These are phyloP conservation scores for Alternaria arborescens DNA, from an alignment of 2,329 filamentous ascomycete species.

Conservation along the genomic window DNA sequence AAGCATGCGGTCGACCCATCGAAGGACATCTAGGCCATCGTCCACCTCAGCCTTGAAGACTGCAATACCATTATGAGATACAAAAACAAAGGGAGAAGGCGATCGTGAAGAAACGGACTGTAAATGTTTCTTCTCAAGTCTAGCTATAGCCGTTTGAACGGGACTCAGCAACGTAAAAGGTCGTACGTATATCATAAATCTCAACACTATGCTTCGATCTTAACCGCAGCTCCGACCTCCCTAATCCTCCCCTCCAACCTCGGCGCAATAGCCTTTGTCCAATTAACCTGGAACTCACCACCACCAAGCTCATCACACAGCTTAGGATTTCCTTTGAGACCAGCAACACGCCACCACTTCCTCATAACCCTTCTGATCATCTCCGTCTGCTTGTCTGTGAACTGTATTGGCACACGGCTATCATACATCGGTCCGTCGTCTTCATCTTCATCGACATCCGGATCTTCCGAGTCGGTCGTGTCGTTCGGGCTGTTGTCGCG, in stretches of 20 bases:
- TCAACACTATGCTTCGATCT: background rate
- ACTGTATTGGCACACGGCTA: slow-evolving; percentile 55
- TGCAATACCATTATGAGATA: slow-evolving; percentile 55
- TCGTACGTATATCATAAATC: background rate
- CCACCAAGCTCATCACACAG: slow-evolving; percentile 66
- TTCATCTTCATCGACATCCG: slow-evolving; percentile 51
- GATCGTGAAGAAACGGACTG: too few species aligned
- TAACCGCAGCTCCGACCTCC: slow-evolving; percentile 28
- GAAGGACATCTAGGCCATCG: slow-evolving; percentile 95
- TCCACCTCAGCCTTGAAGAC: slow-evolving; percentile 99
- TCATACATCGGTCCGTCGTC: slow-evolving; percentile 51
- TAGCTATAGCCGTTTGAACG: background rate
- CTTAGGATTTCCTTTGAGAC: slow-evolving; percentile 62
- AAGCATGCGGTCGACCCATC: slow-evolving; percentile 98
- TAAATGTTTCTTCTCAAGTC: too few species aligned
- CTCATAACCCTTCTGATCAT: slow-evolving; percentile 73
- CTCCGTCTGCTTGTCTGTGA: slow-evolving; percentile 57
- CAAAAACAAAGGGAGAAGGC: too few species aligned
- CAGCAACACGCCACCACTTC: slow-evolving; percentile 76
- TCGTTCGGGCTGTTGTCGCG: background rate
- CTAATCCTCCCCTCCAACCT: slow-evolving; percentile 78
- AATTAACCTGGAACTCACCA: slow-evolving; percentile 69
- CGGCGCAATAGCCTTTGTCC: slow-evolving; percentile 83
- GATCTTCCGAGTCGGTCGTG: slow-evolving; percentile 28
- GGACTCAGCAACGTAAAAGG: background rate